These are phyloP conservation scores for Hyphodiscus hymeniophilus DNA, from an alignment of 495 filamentous ascomycete species.

Conservation along the genomic window DNA sequence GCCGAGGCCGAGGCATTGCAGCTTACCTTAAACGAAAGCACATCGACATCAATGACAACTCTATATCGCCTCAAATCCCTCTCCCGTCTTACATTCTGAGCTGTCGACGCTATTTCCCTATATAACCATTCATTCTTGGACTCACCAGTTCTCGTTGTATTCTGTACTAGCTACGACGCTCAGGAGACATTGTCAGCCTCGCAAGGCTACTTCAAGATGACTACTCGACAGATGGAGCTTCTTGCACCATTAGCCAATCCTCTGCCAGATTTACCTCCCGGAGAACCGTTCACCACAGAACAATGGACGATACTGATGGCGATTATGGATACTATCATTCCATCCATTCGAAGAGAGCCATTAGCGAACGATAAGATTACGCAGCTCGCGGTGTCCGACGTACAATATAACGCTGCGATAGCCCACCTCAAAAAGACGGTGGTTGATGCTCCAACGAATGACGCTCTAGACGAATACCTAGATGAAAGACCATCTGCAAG, in stretches of 20 bases:
- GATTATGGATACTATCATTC: slow-evolving; percentile 46
- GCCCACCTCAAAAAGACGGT: slow-evolving; percentile 10
- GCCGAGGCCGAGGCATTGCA: too few relatives aligned
- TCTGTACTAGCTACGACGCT: too few relatives aligned
- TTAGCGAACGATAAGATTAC: slow-evolving; percentile 23
- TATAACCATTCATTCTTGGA: too few relatives aligned
- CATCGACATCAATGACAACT: too few relatives aligned
- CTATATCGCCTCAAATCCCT: too few relatives aligned
- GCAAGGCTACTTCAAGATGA: slow-evolving; percentile 1
- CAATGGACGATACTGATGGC: slow-evolving; percentile 52
- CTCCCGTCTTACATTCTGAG: too few relatives aligned
- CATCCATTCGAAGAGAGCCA: slow-evolving; percentile 31
- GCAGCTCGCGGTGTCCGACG: slow-evolving; percentile 11
- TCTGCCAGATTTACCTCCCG: slow-evolving; percentile 2
- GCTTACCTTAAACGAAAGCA: too few relatives aligned
- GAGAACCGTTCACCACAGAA: slow-evolving; percentile 30
- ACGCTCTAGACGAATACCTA: slow-evolving; percentile 33
- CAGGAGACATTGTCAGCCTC: too few relatives aligned
- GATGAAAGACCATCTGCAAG: slow-evolving; percentile 41
- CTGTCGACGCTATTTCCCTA: too few relatives aligned
- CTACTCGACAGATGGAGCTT: background rate
- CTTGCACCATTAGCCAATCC: slow-evolving; percentile 5
- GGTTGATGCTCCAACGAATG: slow-evolving; percentile 5
- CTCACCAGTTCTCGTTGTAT: too few relatives aligned
- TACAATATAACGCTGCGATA: slow-evolving; percentile 16